Evolutionary conservation across 148 eudicot genomes (phyloP).

Genomic region (Rheum nobile): DNA sequence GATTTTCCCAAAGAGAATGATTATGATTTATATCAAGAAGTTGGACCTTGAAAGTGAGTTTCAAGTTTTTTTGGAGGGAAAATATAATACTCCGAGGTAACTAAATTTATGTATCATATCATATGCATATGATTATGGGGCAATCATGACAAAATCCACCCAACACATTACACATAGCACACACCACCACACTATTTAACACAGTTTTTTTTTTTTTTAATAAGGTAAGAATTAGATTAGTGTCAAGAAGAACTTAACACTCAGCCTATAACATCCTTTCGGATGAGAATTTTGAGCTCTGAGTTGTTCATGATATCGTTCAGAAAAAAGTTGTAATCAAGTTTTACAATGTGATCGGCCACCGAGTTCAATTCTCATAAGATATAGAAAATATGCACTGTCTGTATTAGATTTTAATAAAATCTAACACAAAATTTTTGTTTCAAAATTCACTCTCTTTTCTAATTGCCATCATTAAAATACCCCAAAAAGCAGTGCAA

Average conservation of each 20-base stretch:
- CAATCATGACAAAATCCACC: neutral
- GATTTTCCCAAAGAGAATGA: neutral
- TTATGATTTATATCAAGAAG: neutral
- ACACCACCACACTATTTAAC: neutral
- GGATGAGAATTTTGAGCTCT: too few relatives aligned
- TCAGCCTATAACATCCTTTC: too few relatives aligned
- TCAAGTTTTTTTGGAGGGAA: neutral
- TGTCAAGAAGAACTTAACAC: too few relatives aligned
- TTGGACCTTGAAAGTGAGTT: neutral
- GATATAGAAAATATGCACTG: too few relatives aligned
- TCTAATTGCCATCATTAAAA: too few relatives aligned
- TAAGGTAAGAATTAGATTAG: too few relatives aligned
- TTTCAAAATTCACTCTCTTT: neutral
- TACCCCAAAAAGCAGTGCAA: neutral
- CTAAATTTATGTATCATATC: neutral
- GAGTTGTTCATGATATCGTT: too few relatives aligned
- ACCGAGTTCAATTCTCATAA: too few relatives aligned
- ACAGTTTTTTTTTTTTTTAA: neutral
- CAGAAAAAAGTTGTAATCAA: too few relatives aligned
- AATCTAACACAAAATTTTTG: too few relatives aligned
- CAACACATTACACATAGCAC: neutral
- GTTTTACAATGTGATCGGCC: too few relatives aligned
- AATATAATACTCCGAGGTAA: neutral
- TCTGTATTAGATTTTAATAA: too few relatives aligned
- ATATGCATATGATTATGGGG: conserved; percentile 3